These are phyloP conservation scores for Paulinella micropora DNA, from an alignment of 78 protist species.

Conservation along the genomic window DNA sequence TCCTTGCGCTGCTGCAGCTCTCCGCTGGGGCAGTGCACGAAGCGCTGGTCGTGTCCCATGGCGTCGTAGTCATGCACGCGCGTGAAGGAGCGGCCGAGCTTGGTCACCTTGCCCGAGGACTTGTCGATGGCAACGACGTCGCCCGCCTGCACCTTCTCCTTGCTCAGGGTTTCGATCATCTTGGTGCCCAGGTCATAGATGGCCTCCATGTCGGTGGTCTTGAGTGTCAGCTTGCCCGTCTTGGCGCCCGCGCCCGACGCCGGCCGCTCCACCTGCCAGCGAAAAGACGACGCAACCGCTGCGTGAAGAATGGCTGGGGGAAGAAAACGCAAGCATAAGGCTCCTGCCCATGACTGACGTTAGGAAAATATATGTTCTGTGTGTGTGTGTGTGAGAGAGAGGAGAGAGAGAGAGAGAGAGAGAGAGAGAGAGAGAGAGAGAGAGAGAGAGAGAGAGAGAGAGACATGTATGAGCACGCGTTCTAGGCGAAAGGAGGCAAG, in stretches of 20 bases:
- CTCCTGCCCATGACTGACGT: too few species aligned
- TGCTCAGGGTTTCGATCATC: slow-evolving; percentile 92
- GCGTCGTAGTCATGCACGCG: slow-evolving; percentile 81
- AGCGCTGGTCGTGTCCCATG: slow-evolving; percentile 42
- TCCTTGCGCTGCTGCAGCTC: slow-evolving; percentile 84
- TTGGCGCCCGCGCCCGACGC: slow-evolving; percentile 32
- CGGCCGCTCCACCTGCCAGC: slow-evolving; percentile 54
- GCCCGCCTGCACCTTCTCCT: slow-evolving; percentile 73
- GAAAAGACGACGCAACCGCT: too few species aligned
- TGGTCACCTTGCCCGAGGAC: slow-evolving; percentile 81
- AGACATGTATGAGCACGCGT: too few species aligned
- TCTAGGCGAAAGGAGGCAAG: too few species aligned
- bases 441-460: too few species aligned
- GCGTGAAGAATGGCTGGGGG: too few species aligned
- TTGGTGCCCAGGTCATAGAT: slow-evolving; percentile 88
- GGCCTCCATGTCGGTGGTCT: slow-evolving; percentile 99
- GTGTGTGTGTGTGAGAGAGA: too few species aligned
- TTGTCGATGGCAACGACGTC: slow-evolving; percentile 95
- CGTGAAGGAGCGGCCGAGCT: slow-evolving; percentile 81
- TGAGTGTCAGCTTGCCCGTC: slow-evolving; percentile 86
- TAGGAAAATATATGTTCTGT: too few species aligned
- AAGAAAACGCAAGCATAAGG: too few species aligned
- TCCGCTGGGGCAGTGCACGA: slow-evolving; percentile 1
- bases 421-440: too few species aligned
- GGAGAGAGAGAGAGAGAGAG: too few species aligned